These are phyloP conservation scores for Salix caprea DNA, from an alignment of 345 rosid genomes.

Conservation along the genomic window DNA sequence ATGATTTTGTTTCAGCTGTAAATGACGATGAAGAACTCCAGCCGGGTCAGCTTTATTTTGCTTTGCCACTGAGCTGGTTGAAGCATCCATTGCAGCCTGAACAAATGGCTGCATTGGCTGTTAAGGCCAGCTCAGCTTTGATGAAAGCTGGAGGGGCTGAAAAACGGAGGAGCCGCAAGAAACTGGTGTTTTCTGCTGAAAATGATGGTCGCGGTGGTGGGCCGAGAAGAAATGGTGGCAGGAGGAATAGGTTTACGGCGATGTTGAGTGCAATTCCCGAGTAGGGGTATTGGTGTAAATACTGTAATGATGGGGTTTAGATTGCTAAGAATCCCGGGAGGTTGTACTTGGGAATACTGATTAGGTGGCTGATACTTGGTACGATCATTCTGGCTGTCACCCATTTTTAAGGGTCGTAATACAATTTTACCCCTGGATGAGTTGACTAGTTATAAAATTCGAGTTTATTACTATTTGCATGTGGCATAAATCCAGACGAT, in stretches of 20 bases:
- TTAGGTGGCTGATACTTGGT: neutral
- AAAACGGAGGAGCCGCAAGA: constrained; percentile 43
- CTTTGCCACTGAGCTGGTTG: constrained; percentile 61
- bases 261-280: constrained; percentile 72
- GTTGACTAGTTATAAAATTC: constrained; percentile 10
- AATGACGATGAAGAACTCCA: constrained; percentile 69
- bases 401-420: constrained; percentile 30
- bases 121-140: constrained; percentile 87
- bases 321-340: neutral
- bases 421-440: constrained; percentile 45
- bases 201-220: constrained; percentile 10
- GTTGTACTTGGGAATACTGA: neutral
- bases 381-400: neutral
- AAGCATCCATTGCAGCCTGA: constrained; percentile 62
- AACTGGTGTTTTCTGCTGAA: constrained; percentile 28
- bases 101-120: constrained; percentile 98
- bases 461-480: neutral
- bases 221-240: constrained; percentile 29
- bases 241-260: constrained; percentile 38
- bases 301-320: neutral
- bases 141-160: constrained; percentile 41
- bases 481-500: neutral
- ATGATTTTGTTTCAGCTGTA: constrained; percentile 61
- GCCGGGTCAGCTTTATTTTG: constrained; percentile 83
- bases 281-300: constrained; percentile 38